A percentile compares a stretch with the other conserved stretches of the same genome.
phyloP scores from a whole-genome alignment of 1,284 basidiomycete genomes.

The Apiotrichum gracile region DNA sequence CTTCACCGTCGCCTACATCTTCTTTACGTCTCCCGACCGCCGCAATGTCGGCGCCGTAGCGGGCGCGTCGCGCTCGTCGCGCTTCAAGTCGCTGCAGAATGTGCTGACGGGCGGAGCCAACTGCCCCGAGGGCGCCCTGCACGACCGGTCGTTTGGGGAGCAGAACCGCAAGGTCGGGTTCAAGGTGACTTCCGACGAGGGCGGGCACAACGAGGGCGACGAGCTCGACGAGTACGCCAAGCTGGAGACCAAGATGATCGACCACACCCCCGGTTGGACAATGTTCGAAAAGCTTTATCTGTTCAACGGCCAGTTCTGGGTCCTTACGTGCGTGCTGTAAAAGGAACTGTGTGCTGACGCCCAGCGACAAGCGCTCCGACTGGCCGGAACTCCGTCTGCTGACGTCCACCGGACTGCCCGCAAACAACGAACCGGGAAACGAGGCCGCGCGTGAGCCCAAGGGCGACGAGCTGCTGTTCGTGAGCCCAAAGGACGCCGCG shows the following conservation, averaged over 20 bases:
- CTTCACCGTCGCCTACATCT: conserved; percentile 35
- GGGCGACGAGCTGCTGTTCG: conserved; percentile 51
- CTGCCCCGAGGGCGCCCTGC: not conserved
- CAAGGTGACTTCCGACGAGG: not conserved
- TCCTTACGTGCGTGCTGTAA: conserved; percentile 52
- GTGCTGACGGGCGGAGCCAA: not conserved
- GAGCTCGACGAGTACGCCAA: conserved; percentile 28
- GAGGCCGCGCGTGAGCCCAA: conserved; percentile 62
- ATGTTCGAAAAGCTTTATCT: conserved; percentile 55
- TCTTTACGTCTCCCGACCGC: no score
- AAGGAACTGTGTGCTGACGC: not conserved
- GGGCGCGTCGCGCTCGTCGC: no score
- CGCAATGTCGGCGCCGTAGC: no score
- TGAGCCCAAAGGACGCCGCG: conserved; percentile 58
- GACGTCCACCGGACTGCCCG: conserved; percentile 61
- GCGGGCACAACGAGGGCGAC: conserved; percentile 18
- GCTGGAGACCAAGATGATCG: conserved; percentile 27
- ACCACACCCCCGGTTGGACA: conserved; percentile 44
- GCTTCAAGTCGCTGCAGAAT: not conserved
- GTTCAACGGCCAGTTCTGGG: conserved; percentile 65
- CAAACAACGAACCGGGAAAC: conserved; percentile 59
- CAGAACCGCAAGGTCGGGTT: conserved; percentile 12
- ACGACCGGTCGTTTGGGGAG: conserved; percentile 5
- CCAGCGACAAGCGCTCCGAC: conserved; percentile 27
- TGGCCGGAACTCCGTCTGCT: conserved; percentile 63